Evolutionary conservation across 768 basidiomycete species (phyloP).

Genomic region (Omphalotus guepiniiformis): DNA sequence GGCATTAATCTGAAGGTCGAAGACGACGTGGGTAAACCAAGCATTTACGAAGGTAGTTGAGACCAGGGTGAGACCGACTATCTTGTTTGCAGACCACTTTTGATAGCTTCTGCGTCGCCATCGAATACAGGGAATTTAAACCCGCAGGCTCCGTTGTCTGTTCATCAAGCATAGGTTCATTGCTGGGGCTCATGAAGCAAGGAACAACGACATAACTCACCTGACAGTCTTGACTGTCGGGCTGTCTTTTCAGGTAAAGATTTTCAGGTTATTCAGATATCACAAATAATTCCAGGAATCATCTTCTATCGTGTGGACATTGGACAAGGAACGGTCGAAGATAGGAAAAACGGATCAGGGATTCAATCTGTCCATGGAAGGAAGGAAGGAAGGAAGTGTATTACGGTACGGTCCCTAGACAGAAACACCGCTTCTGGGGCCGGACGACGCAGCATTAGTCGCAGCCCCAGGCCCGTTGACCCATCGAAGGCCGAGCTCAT

Average conservation of each 20-base stretch:
- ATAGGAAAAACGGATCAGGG: no score
- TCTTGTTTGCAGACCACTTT: conserved; percentile 60
- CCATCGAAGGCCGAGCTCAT: no score
- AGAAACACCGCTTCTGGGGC: no score
- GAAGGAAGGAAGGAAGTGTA: no score
- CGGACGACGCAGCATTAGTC: no score
- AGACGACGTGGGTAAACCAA: not conserved
- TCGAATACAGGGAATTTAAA: conserved; percentile 87
- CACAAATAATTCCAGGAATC: not conserved
- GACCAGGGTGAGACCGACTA: conserved; percentile 79
- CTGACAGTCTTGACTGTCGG: conserved; percentile 76
- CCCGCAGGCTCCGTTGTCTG: conserved; percentile 86
- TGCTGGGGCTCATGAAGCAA: conserved; percentile 59
- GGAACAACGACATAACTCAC: conserved; percentile 24
- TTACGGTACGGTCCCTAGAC: no score
- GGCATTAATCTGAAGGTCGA: conserved; percentile 44
- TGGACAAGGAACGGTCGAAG: no score
- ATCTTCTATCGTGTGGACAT: conserved; percentile 57
- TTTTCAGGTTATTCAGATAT: conserved; percentile 33
- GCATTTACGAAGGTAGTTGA: conserved; percentile 80
- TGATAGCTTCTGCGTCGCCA: conserved; percentile 63
- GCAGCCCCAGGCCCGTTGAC: no score
- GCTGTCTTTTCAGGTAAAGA: conserved; percentile 61
- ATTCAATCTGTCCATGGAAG: conserved; percentile 79
- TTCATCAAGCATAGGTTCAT: conserved; percentile 76